Conservation (phyloP, 2,329 filamentous ascomycete species). For the Aspergillus brasiliensis region DNA sequence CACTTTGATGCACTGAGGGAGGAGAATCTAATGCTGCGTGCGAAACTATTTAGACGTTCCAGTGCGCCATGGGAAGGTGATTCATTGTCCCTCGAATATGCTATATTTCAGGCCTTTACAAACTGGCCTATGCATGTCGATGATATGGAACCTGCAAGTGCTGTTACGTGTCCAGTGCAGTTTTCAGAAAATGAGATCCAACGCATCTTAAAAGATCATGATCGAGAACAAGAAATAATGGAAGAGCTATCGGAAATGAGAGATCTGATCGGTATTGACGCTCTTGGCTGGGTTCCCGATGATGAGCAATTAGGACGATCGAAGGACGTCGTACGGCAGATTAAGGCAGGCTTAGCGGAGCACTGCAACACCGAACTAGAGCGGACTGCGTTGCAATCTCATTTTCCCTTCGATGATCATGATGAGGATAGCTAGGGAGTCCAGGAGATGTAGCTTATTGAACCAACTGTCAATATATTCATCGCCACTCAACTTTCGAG, state of each 20-base stretch:
- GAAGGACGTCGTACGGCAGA: conserved; percentile 2
- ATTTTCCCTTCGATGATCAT: conserved; percentile 15
- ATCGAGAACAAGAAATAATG: conserved; percentile 22
- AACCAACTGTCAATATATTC: too few relatives aligned
- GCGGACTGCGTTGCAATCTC: neutral
- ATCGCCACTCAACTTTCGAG: too few relatives aligned
- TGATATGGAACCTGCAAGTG: neutral
- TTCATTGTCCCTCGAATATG: conserved; percentile 25
- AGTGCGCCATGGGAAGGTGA: conserved; percentile 34
- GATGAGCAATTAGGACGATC: conserved; percentile 9
- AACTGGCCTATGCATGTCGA: conserved; percentile 27
- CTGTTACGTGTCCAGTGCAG: conserved; percentile 22
- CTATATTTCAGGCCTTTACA: conserved; percentile 22
- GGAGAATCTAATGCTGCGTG: conserved; percentile 24
- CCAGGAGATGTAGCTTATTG: too few relatives aligned
- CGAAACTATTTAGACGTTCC: conserved; percentile 27
- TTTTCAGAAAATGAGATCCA: conserved; percentile 25
- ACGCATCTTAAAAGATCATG: conserved; percentile 16
- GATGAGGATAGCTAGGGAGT: too few relatives aligned
- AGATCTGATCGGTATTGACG: conserved; percentile 27
- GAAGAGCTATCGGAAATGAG: conserved; percentile 26
- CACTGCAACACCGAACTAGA: conserved; percentile 1
- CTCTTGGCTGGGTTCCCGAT: conserved; percentile 30
- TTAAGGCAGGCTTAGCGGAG: conserved; percentile 8
- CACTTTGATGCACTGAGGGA: conserved; percentile 26